These are phyloP conservation scores for Corynascus novoguineensis DNA, from an alignment of 495 filamentous ascomycete genomes.

Conservation along the genomic window DNA sequence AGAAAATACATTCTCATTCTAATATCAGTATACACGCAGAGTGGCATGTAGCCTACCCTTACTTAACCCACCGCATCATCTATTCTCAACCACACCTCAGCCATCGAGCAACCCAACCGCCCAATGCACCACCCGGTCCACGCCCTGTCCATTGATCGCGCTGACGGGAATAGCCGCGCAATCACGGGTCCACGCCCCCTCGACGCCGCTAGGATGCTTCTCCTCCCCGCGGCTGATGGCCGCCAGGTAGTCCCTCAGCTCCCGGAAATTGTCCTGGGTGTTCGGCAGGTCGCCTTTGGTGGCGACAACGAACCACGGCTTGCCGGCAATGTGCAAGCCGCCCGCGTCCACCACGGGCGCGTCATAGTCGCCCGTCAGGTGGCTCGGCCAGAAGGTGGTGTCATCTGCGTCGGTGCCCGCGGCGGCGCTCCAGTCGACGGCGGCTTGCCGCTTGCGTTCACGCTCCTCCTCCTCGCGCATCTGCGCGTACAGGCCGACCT, in stretches of 20 bases:
- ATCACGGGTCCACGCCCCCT: conserved; percentile 60
- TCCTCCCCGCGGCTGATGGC: conserved; percentile 52
- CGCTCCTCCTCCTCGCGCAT: conserved; percentile 57
- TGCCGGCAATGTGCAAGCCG: conserved; percentile 64
- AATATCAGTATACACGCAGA: too few species aligned
- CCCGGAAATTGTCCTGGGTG: conserved; percentile 70
- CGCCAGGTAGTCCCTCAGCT: conserved; percentile 61
- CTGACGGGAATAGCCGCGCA: conserved; percentile 75
- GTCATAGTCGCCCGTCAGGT: conserved; percentile 35
- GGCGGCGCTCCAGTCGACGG: conserved; percentile 38
- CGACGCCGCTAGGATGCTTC: conserved; percentile 65
- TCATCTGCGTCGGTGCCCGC: conserved; percentile 21
- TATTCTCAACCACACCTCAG: conserved; percentile 18
- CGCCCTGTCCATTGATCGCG: conserved; percentile 78
- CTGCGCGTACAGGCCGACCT: conserved; percentile 80
- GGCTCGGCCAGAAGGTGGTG: conserved; percentile 21
- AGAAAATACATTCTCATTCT: too few species aligned
- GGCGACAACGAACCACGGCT: conserved; percentile 96
- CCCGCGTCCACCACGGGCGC: conserved; percentile 24
- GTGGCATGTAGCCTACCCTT: too few species aligned
- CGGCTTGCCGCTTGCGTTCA: conserved; percentile 44
- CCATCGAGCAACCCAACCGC: conserved; percentile 67
- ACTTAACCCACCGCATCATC: too few species aligned
- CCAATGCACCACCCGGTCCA: conserved; percentile 69
- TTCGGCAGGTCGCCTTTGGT: conserved; percentile 84